Conservation (phyloP, 371 early-diverging fungal species). For the Encephalitozoon romaleae region DNA sequence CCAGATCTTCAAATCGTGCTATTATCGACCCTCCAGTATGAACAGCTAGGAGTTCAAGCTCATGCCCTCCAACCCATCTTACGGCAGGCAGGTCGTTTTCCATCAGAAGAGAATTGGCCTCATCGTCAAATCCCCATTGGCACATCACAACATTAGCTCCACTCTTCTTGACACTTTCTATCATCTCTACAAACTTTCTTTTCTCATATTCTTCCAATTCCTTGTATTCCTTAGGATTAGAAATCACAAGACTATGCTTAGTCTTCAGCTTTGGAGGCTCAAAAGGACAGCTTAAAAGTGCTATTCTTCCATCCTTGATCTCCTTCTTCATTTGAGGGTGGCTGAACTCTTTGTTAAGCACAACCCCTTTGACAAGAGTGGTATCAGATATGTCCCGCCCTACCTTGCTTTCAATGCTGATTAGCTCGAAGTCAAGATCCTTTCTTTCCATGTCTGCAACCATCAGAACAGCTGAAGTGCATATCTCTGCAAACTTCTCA, state of each 20-base stretch:
- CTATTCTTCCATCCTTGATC: conserved; percentile 84
- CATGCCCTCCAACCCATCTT: conserved; percentile 99
- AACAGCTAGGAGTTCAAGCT: conserved; percentile 88
- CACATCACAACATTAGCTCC: conserved; percentile 95
- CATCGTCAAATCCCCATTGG: conserved; percentile 99
- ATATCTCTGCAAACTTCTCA: conserved; percentile 65
- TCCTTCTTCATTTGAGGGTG: conserved; percentile 98
- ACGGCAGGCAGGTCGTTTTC: conserved; percentile 94
- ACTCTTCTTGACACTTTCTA: conserved; percentile 81
- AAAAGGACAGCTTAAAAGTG: conserved; percentile 96
- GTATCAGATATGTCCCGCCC: conserved; percentile 86
- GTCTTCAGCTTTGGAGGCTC: conserved; percentile 99
- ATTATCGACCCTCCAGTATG: conserved; percentile 96
- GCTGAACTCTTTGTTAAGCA: conserved; percentile 96
- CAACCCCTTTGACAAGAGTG: conserved; percentile 84
- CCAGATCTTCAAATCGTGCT: conserved; percentile 92
- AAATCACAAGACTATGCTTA: conserved; percentile 95
- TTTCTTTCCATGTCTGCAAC: conserved; percentile 93
- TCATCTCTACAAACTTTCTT: conserved; percentile 89
- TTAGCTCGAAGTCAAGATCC: conserved; percentile 97
- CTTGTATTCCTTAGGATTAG: conserved; percentile 87
- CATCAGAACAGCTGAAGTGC: conserved; percentile 86
- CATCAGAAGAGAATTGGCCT: conserved; percentile 94
- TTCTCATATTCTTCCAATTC: conserved; percentile 85
- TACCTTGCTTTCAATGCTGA: conserved; percentile 93